A percentile compares a stretch with the other conserved stretches of the same genome.
phyloP scores from a whole-genome alignment of 2,329 filamentous ascomycete species.

The Claviceps sp. region DNA sequence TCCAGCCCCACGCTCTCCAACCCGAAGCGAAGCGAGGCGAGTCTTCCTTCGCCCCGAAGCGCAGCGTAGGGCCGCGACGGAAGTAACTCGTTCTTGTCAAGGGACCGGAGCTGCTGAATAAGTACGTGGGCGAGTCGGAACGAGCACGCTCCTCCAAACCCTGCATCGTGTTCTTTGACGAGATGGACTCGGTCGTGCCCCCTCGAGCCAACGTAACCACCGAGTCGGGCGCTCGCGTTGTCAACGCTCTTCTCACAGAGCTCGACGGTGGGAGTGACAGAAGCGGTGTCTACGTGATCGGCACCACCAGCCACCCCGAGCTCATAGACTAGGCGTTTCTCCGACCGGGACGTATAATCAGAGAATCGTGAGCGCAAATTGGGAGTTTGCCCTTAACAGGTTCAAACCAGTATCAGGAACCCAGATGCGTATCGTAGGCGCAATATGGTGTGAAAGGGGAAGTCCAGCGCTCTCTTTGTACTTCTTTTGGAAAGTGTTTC shows the following conservation, averaged over 20 bases:
- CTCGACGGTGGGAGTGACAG: conserved; percentile 74
- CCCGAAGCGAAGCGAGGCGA: too few relatives aligned
- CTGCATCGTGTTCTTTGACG: conserved; percentile 96
- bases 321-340: conserved; percentile 96
- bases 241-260: conserved; percentile 90
- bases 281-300: conserved; percentile 83
- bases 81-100: conserved; percentile 97
- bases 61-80: too few relatives aligned
- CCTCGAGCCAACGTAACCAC: conserved; percentile 64
- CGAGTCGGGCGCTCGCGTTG: conserved; percentile 76
- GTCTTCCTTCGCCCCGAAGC: too few relatives aligned
- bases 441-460: conserved; percentile 14
- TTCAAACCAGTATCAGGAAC: conserved; percentile 36
- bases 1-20: too few relatives aligned
- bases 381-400: conserved; percentile 37
- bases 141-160: conserved; percentile 76
- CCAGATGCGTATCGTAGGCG: conserved; percentile 29
- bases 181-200: conserved; percentile 85
- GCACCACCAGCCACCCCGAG: conserved; percentile 86
- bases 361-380: conserved; percentile 28
- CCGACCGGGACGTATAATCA: conserved; percentile 50
- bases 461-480: too few relatives aligned
- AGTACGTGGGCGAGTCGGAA: conserved; percentile 94
- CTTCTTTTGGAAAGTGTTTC: too few relatives aligned
- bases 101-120: conserved; percentile 90